Evolutionary conservation across 2,329 filamentous ascomycete genomes (phyloP).

Genomic region (Alternaria brassicae): DNA sequence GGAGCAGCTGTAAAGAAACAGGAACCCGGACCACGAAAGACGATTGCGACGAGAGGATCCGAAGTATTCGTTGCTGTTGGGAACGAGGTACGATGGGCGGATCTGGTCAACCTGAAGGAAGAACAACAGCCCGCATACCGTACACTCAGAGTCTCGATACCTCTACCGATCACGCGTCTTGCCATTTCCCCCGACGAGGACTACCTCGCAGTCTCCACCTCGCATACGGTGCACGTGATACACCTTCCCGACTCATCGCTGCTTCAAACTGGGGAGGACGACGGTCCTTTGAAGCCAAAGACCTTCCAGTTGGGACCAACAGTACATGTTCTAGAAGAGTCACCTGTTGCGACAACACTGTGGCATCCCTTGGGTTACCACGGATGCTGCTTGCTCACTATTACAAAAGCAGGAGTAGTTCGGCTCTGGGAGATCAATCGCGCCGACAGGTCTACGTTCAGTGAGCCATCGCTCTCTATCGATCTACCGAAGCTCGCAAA

Average conservation of each 20-base stretch:
- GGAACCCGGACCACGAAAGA: slow-evolving; percentile 58
- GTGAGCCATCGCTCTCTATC: slow-evolving; percentile 80
- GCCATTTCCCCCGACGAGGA: slow-evolving; percentile 81
- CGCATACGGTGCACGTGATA: slow-evolving; percentile 86
- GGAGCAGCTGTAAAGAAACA: slow-evolving; percentile 34
- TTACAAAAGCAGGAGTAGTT: slow-evolving; percentile 87
- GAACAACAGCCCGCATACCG: slow-evolving; percentile 38
- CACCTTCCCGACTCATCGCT: slow-evolving; percentile 82
- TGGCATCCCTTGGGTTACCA: slow-evolving; percentile 93
- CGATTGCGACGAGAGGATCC: slow-evolving; percentile 80
- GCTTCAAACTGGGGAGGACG: slow-evolving; percentile 70
- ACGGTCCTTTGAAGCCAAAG: slow-evolving; percentile 75
- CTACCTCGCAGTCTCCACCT: slow-evolving; percentile 84
- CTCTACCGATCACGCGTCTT: slow-evolving; percentile 84
- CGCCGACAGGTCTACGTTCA: slow-evolving; percentile 86
- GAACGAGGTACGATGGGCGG: slow-evolving; percentile 90
- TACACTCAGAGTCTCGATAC: slow-evolving; percentile 75
- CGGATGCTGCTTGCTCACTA: slow-evolving; percentile 82
- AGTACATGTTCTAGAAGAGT: slow-evolving; percentile 85
- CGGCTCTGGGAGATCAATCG: slow-evolving; percentile 88
- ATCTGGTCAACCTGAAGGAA: slow-evolving; percentile 80
- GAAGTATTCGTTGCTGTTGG: slow-evolving; percentile 90
- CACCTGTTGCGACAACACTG: slow-evolving; percentile 78
- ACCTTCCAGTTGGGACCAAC: slow-evolving; percentile 92
- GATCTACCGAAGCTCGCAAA: slow-evolving; percentile 90